Conservation (phyloP, 169 alveolate genomes). For the Cryptosporidium viatorum region DNA sequence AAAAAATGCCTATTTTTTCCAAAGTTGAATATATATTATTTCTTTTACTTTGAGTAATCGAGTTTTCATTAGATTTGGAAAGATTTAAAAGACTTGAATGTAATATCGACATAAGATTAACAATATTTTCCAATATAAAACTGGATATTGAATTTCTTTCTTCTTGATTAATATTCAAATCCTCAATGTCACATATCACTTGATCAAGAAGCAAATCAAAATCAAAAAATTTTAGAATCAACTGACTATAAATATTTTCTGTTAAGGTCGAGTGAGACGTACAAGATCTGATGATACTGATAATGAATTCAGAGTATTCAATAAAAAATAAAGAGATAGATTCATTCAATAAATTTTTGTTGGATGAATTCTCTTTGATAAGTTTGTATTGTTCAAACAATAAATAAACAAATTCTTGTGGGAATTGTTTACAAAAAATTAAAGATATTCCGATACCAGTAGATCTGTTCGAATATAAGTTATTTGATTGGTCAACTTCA, state of each 20-base stretch:
- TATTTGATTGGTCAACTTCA: background rate
- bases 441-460: slow-evolving; percentile 58
- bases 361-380: background rate
- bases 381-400: slow-evolving; percentile 31
- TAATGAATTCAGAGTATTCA: slow-evolving; percentile 19
- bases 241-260: slow-evolving; percentile 23
- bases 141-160: slow-evolving; percentile 12
- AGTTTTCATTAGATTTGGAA: background rate
- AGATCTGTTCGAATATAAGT: background rate
- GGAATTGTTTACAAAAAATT: slow-evolving; percentile 67
- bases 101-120: slow-evolving; percentile 1
- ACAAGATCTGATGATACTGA: background rate
- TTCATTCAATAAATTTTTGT: background rate
- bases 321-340: background rate
- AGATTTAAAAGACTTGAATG: background rate
- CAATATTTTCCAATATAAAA: slow-evolving; percentile 1
- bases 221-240: slow-evolving; percentile 36
- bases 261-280: slow-evolving; percentile 5
- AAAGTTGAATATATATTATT: slow-evolving; percentile 22
- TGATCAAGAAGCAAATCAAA: slow-evolving; percentile 14
- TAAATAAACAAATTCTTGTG: slow-evolving; percentile 57
- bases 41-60: slow-evolving; percentile 25
- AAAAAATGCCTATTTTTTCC: slow-evolving; percentile 23
- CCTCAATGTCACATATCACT: slow-evolving; percentile 19
- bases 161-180: slow-evolving; percentile 6